Evolutionary conservation across 2,329 filamentous ascomycete genomes (phyloP), one percentile per base, ranked within the genome.

Genomic region (Clonostachys rosea): DNA sequence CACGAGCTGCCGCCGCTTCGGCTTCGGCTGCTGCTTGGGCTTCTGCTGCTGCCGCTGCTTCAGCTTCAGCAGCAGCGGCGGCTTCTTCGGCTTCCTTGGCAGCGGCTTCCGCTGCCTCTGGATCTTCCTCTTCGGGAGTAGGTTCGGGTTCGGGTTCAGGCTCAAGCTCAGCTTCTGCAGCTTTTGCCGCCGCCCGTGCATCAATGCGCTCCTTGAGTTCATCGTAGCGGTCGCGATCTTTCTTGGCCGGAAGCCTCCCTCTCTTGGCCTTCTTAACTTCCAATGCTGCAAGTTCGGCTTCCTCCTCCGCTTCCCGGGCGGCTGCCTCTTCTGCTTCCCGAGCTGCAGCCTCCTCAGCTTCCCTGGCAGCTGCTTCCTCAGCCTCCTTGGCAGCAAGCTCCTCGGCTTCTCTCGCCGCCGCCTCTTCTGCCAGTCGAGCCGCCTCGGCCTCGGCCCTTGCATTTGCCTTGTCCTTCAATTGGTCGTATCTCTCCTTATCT

Each of bases 381-480:
- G 65, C 67, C 48, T 73, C 67, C 20, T 56, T 48, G 8, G 54
- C 52, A 45, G 49, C 50, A 9, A 47, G 52, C 41, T 59, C 58
- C 62, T 65, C 33, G 61, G 66, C 43, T 61, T 61, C 50, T 70
- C 70, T 57, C 72, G 74, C 33, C 33, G 45, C 42, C 53, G 60
- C 47, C 56, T 60, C 63, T 43, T 61, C 60, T n/a, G 54, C 52
- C 13, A 30, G 24, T 30, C 24, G 24, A 16, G 52, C 55, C 43
- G 59, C 59, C 33, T 50, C 52, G 5, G 44, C 56, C 12, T 56
- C 60, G 4, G 59, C 66, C 30, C 57, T 50, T 47, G 49, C 48
- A 30, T 47, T 49, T 62, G 65, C 33, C 62, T 66, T 43, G 61
- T 61, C 50, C 69, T 70, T 57, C 42, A 50, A 56, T 42, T 42